phyloP scores from a whole-genome alignment of 2,329 filamentous ascomycete genomes.

The Pseudocercospora pini-densiflorae region DNA sequence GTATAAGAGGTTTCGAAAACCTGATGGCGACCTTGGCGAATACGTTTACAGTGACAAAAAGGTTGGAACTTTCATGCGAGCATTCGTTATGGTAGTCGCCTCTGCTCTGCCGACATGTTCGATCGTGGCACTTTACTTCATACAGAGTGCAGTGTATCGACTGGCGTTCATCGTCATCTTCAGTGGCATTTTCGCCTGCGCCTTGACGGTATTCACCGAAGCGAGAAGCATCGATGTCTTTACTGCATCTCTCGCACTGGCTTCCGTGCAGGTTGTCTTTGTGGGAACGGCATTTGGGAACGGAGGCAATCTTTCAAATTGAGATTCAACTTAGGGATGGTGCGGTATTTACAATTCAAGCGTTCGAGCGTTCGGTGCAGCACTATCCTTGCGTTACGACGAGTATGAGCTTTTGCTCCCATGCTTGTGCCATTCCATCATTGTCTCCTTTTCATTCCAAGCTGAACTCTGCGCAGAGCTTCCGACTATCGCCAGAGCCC shows the following conservation, averaged over 20 bases:
- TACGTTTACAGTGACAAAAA: constrained; percentile 25
- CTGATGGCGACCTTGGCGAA: constrained; percentile 20
- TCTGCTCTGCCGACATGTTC: constrained; percentile 31
- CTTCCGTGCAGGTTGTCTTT: constrained; percentile 36
- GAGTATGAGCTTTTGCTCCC: too few relatives aligned
- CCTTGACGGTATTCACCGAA: constrained; percentile 30
- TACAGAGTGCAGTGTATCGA: constrained; percentile 23
- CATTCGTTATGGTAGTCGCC: constrained; percentile 26
- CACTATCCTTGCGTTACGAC: too few relatives aligned
- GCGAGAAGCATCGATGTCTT: constrained; percentile 35
- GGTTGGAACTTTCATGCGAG: constrained; percentile 23
- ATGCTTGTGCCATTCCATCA: too few relatives aligned
- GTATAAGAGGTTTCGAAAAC: constrained; percentile 13
- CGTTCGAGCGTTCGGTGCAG: too few relatives aligned
- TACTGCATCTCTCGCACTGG: constrained; percentile 31
- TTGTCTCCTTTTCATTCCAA: too few relatives aligned
- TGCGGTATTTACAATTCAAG: too few relatives aligned
- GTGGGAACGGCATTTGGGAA: constrained; percentile 31
- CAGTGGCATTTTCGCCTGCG: constrained; percentile 29
- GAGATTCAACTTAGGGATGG: too few relatives aligned
- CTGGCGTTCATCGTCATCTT: constrained; percentile 32
- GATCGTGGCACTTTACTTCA: constrained; percentile 34
- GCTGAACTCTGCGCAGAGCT: too few relatives aligned
- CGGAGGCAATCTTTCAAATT: neutral
- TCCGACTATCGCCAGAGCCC: too few relatives aligned